Evolutionary conservation across 331 rosid genomes (phyloP), one percentile per base, ranked within the genome.

Genomic region (Quercus tomentella): DNA sequence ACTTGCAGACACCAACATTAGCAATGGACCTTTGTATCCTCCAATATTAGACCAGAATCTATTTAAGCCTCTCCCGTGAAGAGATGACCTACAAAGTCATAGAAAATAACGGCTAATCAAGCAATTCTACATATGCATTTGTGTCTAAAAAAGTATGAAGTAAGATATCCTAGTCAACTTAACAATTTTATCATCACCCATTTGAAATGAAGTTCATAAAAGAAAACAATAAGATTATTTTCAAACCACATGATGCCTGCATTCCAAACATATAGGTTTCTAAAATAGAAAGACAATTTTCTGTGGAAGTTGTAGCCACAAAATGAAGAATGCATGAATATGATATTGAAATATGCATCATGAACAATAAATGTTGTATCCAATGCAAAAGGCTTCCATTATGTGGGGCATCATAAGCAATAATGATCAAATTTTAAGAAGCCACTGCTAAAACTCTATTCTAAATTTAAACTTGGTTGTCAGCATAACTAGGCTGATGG

Each of bases 51-150:
- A 91, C 98, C 99, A 92, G 91, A 95, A 91, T 79, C 99, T 87
- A 85, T 90, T 92, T 89, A 95, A 82, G 70, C 98, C 99, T 88
- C 96, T 91, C 75, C 99, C 98, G 74, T 95, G 94, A 76, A 84
- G 66, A 60, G 97, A 84, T 73, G 99, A 93, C 97, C 99, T 93
- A 76, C 72, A 81, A 75, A 76, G 77, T 51, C 62, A 76, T 71
- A 80, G 20, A 62, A 21, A 28, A 76, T 76, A 21, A 26, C 70
- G 75, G 77, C 79, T 78, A 85, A 54, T 76, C n/a, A 75, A 11
- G 63, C 74, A 76, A 66, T 52, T 77, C 28, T 25, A 35, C 75
- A 55, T 22, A 58, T 49, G 52, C 55, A 63, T 56, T 67, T 65
- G 72, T 31, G 68, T 14, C 65, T 10, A 51, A 43, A 17, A 66